phyloP scores from a whole-genome alignment of 352 stramenopile genomes.

The Globisporangium cylindrosporum region DNA sequence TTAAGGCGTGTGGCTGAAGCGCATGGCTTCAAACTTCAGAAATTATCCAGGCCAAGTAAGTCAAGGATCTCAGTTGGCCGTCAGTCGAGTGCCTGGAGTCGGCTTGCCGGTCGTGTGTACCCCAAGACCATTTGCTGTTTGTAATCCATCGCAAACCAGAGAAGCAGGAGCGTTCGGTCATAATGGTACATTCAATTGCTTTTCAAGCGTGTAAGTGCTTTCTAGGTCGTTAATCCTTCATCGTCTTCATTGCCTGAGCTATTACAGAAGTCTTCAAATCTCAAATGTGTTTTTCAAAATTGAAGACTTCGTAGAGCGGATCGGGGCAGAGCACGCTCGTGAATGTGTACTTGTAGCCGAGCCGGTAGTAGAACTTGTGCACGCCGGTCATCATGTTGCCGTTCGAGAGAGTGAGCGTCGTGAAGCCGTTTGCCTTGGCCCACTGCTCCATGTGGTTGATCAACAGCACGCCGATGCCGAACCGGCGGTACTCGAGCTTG shows the following conservation, averaged over 20 bases:
- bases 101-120: background rate
- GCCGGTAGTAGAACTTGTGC: slow-evolving; percentile 14
- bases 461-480: slow-evolving; percentile 13
- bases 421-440: slow-evolving; percentile 10
- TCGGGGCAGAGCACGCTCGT: slow-evolving; percentile 6
- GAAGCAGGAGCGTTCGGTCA: background rate
- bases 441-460: slow-evolving; percentile 15
- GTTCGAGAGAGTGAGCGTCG: slow-evolving; percentile 15
- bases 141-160: background rate
- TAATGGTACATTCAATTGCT: background rate
- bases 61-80: background rate
- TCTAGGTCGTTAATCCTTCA: background rate
- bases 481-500: slow-evolving; percentile 13
- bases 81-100: background rate
- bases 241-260: background rate
- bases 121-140: background rate
- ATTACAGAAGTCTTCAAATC: background rate
- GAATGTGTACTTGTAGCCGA: slow-evolving; percentile 13
- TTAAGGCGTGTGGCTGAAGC: background rate
- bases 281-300: slow-evolving; percentile 16
- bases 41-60: background rate
- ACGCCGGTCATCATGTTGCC: slow-evolving; percentile 17
- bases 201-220: background rate
- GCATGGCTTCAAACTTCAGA: background rate
- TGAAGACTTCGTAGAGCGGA: slow-evolving; percentile 10